phyloP scores from a whole-genome alignment of 2,329 filamentous ascomycete genomes.

The Claviceps pusilla region DNA sequence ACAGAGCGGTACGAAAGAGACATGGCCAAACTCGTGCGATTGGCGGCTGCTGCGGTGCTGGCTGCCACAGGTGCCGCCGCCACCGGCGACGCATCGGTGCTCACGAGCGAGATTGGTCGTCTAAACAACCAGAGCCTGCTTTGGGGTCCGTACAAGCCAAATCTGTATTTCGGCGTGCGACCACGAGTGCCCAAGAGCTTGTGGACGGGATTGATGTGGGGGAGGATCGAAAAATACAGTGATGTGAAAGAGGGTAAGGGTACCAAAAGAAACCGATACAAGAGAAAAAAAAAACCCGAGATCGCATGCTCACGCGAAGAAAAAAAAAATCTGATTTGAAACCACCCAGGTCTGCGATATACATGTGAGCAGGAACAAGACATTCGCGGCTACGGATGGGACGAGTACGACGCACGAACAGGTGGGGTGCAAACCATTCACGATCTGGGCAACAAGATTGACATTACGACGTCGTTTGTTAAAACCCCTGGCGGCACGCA shows the following conservation, averaged over 20 bases:
- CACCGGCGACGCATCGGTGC: conserved; percentile 20
- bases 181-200: conserved; percentile 71
- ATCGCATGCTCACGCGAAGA: not conserved
- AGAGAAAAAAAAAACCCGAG: too few species aligned
- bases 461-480: conserved; percentile 85
- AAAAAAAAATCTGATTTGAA: not conserved
- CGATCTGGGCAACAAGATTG: conserved; percentile 73
- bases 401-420: conserved; percentile 80
- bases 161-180: conserved; percentile 83
- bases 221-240: conserved; percentile 62
- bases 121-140: conserved; percentile 69
- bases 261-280: not conserved
- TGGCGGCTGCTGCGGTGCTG: conserved; percentile 16
- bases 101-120: conserved; percentile 34
- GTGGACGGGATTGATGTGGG: conserved; percentile 76
- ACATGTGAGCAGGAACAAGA: conserved; percentile 92
- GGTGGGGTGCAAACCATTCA: conserved; percentile 85
- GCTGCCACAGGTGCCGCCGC: conserved; percentile 13
- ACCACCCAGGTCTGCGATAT: conserved; percentile 58
- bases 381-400: conserved; percentile 94
- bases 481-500: conserved; percentile 76
- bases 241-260: conserved; percentile 55
- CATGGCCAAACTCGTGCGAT: conserved; percentile 20
- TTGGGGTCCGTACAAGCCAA: conserved; percentile 92
- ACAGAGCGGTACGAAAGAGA: not conserved